phyloP scores from a whole-genome alignment of 352 stramenopile species.

The Pythium aristosporum region DNA sequence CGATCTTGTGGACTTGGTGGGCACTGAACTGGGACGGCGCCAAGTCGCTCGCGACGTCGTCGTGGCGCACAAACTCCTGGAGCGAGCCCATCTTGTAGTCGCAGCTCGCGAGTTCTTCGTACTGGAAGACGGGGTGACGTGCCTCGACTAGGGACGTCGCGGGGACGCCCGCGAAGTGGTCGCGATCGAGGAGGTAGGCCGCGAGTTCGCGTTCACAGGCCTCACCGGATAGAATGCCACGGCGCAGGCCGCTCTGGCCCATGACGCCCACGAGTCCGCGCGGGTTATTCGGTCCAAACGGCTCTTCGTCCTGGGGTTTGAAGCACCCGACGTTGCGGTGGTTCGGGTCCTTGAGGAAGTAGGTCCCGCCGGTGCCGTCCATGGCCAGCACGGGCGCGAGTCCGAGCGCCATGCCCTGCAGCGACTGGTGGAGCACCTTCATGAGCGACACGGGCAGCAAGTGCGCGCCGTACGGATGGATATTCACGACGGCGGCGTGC shows the following conservation, averaged over 20 bases:
- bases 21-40: slow-evolving; percentile 86
- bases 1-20: slow-evolving; percentile 98
- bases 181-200: slow-evolving; percentile 95
- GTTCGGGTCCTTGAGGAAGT: slow-evolving; percentile 95
- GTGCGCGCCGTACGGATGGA: slow-evolving; percentile 77
- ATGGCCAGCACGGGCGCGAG: slow-evolving; percentile 91
- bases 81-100: slow-evolving; percentile 96
- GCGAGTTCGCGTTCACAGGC: slow-evolving; percentile 96
- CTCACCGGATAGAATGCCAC: slow-evolving; percentile 95
- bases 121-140: slow-evolving; percentile 78
- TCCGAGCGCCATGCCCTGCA: slow-evolving; percentile 89
- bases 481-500: slow-evolving; percentile 65
- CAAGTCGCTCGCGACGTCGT: slow-evolving; percentile 94
- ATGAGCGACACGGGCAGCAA: slow-evolving; percentile 74
- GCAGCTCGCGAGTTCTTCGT: slow-evolving; percentile 43
- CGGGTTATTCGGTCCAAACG: slow-evolving; percentile 97
- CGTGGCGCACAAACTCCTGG: slow-evolving; percentile 95
- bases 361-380: slow-evolving; percentile 97
- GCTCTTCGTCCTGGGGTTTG: slow-evolving; percentile 98
- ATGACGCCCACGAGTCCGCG: slow-evolving; percentile 88
- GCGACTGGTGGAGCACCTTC: slow-evolving; percentile 84
- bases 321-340: slow-evolving; percentile 96
- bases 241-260: slow-evolving; percentile 81
- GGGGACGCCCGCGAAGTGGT: slow-evolving; percentile 81
- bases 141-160: slow-evolving; percentile 80